Evolutionary conservation across 805 yeast species (phyloP), one percentile per base, ranked within the genome.

Genomic region (Lipomyces orientalis): DNA sequence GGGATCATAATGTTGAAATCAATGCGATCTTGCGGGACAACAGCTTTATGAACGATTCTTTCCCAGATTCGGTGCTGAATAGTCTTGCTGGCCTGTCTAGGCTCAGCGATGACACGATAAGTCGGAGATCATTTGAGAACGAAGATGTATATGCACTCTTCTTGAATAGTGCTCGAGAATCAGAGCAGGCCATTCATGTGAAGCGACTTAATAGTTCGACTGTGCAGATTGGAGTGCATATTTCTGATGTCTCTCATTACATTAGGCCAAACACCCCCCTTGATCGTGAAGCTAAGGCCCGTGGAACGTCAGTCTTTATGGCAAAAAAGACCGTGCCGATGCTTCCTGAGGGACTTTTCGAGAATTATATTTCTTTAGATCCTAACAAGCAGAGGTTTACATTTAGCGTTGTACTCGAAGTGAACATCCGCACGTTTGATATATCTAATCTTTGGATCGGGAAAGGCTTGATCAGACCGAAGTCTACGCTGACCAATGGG

Each of bases 211-310:
- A 86, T 1, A 84, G 85, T 58, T 85, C 87, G 14, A 86, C 84
- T 73, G 87, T 90, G 68, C 96, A 90, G 75, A 79, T 95, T 54
- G 97, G 97, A 54, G 88, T 93, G 75, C 98, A 95, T 77, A 86
- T 90, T 58, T 83, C 90, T 39, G 99, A 95, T 79, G 87, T 90
- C 4, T 83, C 96, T 2, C 87, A 87, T 57, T 91, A 82, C 73
- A 79, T 94, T 62, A 87, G 85, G 71, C 89, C 87, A 54, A 94
- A 93, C 16, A 87, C 97, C 0, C 80, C 87, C 9, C 81, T 94
- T 68, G 99, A 95, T 75, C 88, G 93, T 69, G 93, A 94, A 76
- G 90, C 97, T 0, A 90, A 91, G 79, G 93, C 91, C 80, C 86
- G 98, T 76, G 92, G 96, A 0, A 87, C 94, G 3, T 88, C 97